Percentiles rank a stretch among this genome's conserved stretches.
Conservation (phyloP, 1,139 yeast genomes). For the Hemisphaericaspora xylofermentans region DNA sequence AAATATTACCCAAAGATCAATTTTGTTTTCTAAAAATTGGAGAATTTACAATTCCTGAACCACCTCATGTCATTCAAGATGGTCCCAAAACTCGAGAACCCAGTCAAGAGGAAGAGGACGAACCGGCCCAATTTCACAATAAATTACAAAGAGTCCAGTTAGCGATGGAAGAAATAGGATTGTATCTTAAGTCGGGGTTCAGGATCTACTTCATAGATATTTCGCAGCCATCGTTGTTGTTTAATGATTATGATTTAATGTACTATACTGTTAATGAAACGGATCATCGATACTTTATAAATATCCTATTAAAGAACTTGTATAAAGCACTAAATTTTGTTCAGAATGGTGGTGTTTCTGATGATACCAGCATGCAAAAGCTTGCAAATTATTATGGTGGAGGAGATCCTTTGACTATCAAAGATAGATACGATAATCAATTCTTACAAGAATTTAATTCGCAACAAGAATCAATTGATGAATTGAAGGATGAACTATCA, state of each 20-base stretch:
- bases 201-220: slow-evolving; percentile 59
- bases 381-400: slow-evolving; percentile 25
- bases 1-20: slow-evolving; percentile 53
- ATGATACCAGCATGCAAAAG: slow-evolving; percentile 18
- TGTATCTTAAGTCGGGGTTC: slow-evolving; percentile 55
- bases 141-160: slow-evolving; percentile 42
- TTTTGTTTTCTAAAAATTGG: slow-evolving; percentile 56
- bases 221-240: slow-evolving; percentile 41
- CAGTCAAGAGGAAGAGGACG: slow-evolving; percentile 8
- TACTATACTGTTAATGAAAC: slow-evolving; percentile 44
- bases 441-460: slow-evolving; percentile 10
- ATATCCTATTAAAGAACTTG: slow-evolving; percentile 42
- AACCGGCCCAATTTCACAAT: slow-evolving; percentile 16
- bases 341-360: slow-evolving; percentile 30
- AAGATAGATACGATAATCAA: slow-evolving; percentile 25
- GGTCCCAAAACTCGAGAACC: slow-evolving; percentile 2
- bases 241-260: slow-evolving; percentile 44
- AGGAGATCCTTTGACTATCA: slow-evolving; percentile 31
- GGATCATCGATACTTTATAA: slow-evolving; percentile 42
- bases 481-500: neutral
- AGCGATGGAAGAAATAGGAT: slow-evolving; percentile 60
- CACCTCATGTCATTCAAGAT: neutral
- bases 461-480: neutral
- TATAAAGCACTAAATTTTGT: slow-evolving; percentile 40
- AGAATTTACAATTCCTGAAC: slow-evolving; percentile 32